Percentiles rank a stretch among this genome's conserved stretches.
Conservation (phyloP, 495 filamentous ascomycete species). For the Margaritispora aquatica region DNA sequence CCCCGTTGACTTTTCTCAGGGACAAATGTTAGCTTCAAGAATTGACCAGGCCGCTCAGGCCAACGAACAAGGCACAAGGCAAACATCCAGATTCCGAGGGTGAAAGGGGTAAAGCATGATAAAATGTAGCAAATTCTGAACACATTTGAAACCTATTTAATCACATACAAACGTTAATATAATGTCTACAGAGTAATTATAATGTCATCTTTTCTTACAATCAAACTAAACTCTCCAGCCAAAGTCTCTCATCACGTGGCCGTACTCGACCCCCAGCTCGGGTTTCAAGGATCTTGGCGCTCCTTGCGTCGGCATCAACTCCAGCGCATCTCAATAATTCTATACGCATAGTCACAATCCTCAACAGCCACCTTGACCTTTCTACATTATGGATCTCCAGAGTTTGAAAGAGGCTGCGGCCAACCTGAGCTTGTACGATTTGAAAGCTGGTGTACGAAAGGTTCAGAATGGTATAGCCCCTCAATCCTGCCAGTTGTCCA, state of each 20-base stretch:
- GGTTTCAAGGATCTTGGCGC: conserved; percentile 4
- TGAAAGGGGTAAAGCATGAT: neutral
- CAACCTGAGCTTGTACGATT: conserved; percentile 92
- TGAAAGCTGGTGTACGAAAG: conserved; percentile 95
- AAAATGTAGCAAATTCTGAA: neutral
- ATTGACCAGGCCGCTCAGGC: neutral
- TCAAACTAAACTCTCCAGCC: too few species aligned
- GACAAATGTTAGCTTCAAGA: neutral
- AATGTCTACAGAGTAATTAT: too few species aligned
- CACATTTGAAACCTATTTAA: neutral
- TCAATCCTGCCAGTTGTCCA: conserved; percentile 6
- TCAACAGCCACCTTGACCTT: neutral
- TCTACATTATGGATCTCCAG: conserved; percentile 68
- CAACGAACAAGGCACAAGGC: neutral
- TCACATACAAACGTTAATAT: too few species aligned
- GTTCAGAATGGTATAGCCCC: conserved; percentile 85
- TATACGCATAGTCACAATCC: conserved; percentile 4
- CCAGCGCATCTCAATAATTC: conserved; percentile 6
- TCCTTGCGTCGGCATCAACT: neutral
- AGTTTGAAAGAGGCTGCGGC: conserved; percentile 82
- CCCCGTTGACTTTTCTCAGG: neutral
- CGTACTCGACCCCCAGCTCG: neutral
- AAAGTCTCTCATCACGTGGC: conserved; percentile 2
- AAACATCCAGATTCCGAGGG: too few species aligned
- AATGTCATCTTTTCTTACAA: too few species aligned